Evolutionary conservation across 78 protist genomes (phyloP).

Genomic region (Anaeramoeba flamelloides): DNA sequence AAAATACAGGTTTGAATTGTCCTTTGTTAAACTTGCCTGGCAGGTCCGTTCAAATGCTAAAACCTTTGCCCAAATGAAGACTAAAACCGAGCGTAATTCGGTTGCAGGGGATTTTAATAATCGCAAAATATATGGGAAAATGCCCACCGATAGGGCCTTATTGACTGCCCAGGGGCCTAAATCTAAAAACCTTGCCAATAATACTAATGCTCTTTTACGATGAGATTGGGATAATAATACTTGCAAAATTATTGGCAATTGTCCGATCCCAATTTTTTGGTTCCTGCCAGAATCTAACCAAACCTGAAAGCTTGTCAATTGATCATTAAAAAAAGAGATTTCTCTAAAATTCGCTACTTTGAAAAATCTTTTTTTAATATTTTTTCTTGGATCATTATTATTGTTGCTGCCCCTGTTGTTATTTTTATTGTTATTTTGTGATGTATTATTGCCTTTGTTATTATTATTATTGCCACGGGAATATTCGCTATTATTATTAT

Average conservation of each 20-base stretch:
- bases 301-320: neutral
- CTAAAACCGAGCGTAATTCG: neutral
- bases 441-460: too few species aligned
- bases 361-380: too few species aligned
- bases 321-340: neutral
- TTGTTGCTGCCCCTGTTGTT: too few species aligned
- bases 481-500: too few species aligned
- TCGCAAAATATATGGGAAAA: neutral
- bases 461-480: too few species aligned
- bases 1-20: neutral
- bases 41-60: neutral
- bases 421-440: too few species aligned
- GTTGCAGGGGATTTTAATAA: neutral
- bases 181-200: neutral
- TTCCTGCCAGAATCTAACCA: neutral
- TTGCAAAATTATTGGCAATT: neutral
- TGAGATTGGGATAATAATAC: neutral
- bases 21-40: neutral
- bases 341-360: too few species aligned
- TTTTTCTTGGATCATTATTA: too few species aligned
- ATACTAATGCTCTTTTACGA: neutral
- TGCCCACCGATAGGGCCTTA: neutral
- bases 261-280: neutral
- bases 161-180: neutral
- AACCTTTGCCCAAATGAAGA: neutral